Percentiles rank a stretch among this genome's conserved stretches.
These are phyloP conservation scores for Macrotyloma uniflorum DNA, from an alignment of 306 rosid genomes.

Conservation along the genomic window DNA sequence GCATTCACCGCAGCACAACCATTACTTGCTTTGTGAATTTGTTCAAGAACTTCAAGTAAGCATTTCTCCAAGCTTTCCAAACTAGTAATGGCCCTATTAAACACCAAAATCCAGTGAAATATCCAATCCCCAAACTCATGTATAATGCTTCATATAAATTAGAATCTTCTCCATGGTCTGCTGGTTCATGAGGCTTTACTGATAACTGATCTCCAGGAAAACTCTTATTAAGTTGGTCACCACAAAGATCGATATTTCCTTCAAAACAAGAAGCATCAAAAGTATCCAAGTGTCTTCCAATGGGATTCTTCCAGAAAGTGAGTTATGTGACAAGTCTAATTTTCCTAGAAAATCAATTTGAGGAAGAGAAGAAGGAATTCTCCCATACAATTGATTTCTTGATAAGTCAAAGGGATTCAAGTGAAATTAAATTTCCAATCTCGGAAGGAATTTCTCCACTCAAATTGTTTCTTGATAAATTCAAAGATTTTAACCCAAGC, in stretches of 20 bases:
- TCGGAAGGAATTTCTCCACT: background rate
- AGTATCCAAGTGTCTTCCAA: background rate
- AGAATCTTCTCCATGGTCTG: rapidly evolving
- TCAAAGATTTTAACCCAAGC: background rate
- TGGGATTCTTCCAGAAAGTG: background rate
- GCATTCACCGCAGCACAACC: too few relatives aligned
- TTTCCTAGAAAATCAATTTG: background rate
- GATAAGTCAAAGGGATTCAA: background rate
- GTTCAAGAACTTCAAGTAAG: background rate
- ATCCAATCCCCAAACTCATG: slow-evolving; percentile 25
- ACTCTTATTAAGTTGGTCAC: background rate
- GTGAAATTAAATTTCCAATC: background rate
- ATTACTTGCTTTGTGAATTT: too few relatives aligned
- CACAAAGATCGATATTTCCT: slow-evolving; percentile 15
- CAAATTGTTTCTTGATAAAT: background rate
- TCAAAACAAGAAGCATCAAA: background rate
- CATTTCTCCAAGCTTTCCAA: background rate
- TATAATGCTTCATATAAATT: slow-evolving; percentile 6
- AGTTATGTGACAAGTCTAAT: background rate
- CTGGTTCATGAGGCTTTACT: background rate
- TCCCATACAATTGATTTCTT: background rate
- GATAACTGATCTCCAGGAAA: background rate
- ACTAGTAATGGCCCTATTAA: background rate
- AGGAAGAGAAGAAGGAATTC: background rate
- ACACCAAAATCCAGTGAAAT: slow-evolving; percentile 12